Base-by-base conservation (phyloP, 78 protist genomes). In the Dictyostelium capitatum region DNA sequence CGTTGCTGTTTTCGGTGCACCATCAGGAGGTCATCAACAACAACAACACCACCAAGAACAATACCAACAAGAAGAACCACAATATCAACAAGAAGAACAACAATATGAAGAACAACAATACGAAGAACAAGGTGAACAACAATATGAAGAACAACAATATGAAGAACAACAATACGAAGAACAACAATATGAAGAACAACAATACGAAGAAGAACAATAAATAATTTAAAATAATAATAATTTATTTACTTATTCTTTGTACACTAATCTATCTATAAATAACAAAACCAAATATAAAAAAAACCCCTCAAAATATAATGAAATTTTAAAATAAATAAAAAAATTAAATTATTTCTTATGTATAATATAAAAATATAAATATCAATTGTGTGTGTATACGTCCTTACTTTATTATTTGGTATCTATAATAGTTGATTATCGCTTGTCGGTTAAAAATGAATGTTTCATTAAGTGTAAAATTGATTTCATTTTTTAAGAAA, bases 1-100 rank as follows among this genome's bases (percentile, higher is more conserved):
- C 23, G 4, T 23, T 57, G 59, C 83, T 10, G 82, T 79, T 30
- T 87, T 87, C 50, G 92, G 92, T 87, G 83, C 64, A 30, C 47
- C 54, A 50, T 0, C 30, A 2, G 41, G 37, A 12, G 51, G 37
- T 28, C 51, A 37, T 14, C 32, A 30, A 65, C 43, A 7, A 51
- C 56, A 75, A 47, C n/a, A n/a, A 25, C 32, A 62, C 32, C 12
- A 7, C 78, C 56, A 75, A 47, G 57, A 75, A 47, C 54, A 75
- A 25, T 43, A 75, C 9, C 3, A 54, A 4, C 74, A 84, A 54
- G 59, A 84, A 62, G 64, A 54, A 72, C 77, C 56, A 43, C 59
- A 82, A 20, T 3, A 79, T 1, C 25, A 59, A 23, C 25, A 79
- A 32, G 83, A 37, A 37, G 70, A 79, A 79, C 56, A 79, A 79